Percentiles rank a stretch among this genome's conserved stretches.
phyloP scores from a whole-genome alignment of 164 flowering plant species.

The Sextonia rubra region DNA sequence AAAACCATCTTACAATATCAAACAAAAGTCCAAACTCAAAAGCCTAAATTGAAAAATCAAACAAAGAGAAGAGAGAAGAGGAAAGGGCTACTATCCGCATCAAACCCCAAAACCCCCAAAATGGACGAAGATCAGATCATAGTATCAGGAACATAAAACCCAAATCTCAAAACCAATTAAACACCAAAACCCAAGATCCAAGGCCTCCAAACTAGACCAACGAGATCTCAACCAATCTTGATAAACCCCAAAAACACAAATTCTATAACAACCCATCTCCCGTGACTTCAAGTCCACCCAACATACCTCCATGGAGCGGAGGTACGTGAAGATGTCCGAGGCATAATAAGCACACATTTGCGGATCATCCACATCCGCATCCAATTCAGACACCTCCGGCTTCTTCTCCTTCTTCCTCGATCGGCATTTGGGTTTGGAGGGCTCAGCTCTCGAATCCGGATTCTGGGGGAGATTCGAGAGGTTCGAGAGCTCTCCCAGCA shows the following conservation, averaged over 20 bases:
- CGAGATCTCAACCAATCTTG: too few species aligned
- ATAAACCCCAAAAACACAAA: too few species aligned
- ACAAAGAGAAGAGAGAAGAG: neutral
- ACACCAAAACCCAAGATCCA: conserved; percentile 7
- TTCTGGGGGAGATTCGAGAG: conserved; percentile 2
- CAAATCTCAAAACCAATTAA: neutral
- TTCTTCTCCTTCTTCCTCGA: conserved; percentile 14
- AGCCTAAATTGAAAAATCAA: neutral
- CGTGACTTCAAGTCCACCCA: neutral
- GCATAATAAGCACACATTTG: conserved; percentile 27
- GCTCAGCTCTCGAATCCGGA: conserved; percentile 6
- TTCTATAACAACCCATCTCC: too few species aligned
- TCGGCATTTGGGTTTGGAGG: conserved; percentile 2
- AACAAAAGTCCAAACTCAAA: neutral
- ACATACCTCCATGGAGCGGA: conserved; percentile 53
- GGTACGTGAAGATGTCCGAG: conserved; percentile 37
- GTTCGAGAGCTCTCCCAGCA: conserved; percentile 50
- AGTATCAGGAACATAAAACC: neutral
- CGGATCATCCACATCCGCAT: conserved; percentile 19
- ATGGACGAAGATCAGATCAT: neutral
- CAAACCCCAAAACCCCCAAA: neutral
- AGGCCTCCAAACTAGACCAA: neutral
- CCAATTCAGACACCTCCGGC: neutral
- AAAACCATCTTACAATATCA: neutral
- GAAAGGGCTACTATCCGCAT: too few species aligned